Conservation (phyloP, 768 basidiomycete genomes). For the Boletellus ananas region DNA sequence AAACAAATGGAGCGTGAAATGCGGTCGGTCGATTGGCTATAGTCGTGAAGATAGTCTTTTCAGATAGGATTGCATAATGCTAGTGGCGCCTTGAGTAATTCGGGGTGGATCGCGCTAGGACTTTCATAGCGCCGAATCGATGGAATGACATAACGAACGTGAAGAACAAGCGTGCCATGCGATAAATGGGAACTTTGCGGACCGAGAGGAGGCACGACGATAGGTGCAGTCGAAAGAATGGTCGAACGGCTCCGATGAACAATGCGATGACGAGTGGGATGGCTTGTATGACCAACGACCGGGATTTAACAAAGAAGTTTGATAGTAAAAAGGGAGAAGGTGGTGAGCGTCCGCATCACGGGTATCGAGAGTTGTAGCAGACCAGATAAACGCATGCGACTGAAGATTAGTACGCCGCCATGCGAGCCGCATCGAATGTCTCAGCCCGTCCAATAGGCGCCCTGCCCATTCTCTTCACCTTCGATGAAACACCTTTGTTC, state of each 20-base stretch:
- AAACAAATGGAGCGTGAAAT: conserved; percentile 31
- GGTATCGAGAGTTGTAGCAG: conserved; percentile 3
- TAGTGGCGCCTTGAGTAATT: conserved; percentile 13
- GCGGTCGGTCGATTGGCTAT: conserved; percentile 22
- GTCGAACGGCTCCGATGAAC: conserved; percentile 2
- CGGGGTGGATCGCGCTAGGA: conserved; percentile 3
- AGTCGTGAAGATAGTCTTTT: conserved; percentile 17
- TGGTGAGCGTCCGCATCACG: neutral
- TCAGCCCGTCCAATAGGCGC: conserved; percentile 56
- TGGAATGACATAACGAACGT: conserved; percentile 17
- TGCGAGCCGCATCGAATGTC: conserved; percentile 62
- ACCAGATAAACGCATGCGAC: neutral
- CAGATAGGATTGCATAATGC: conserved; percentile 19
- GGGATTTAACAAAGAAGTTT: conserved; percentile 2
- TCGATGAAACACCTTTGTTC: conserved; percentile 51
- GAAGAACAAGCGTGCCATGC: conserved; percentile 13
- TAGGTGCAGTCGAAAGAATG: conserved; percentile 7
- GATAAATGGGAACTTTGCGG: conserved; percentile 9
- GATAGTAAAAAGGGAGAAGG: conserved; percentile 5
- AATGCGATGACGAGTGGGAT: neutral
- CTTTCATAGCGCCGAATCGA: conserved; percentile 11
- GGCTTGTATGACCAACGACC: conserved; percentile 9
- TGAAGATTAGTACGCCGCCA: conserved; percentile 42
- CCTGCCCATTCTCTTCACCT: conserved; percentile 54
- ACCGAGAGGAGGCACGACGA: conserved; percentile 10